These are phyloP conservation scores for Phytopythium cucurbitacearum DNA, from an alignment of 352 stramenopile genomes.

Conservation along the genomic window DNA sequence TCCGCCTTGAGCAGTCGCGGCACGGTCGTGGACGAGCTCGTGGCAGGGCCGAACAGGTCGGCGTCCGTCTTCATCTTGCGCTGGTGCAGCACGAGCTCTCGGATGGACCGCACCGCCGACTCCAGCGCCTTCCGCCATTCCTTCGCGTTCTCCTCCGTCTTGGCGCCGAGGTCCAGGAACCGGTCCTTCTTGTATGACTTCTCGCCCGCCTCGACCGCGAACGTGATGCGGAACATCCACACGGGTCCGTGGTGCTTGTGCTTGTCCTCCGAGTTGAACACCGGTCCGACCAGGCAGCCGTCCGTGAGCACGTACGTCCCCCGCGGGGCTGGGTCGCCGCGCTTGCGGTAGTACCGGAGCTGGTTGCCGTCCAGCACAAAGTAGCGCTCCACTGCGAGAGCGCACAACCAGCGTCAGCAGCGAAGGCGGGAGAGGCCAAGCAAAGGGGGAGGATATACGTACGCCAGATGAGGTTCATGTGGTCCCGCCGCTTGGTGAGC, in stretches of 20 bases:
- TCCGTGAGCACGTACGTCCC: constrained; percentile 86
- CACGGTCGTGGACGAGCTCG: constrained; percentile 37
- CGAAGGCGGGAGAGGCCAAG: not conserved
- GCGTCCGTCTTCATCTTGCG: constrained; percentile 73
- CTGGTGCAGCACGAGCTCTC: constrained; percentile 69
- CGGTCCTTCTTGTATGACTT: constrained; percentile 89
- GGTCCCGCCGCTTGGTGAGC: constrained; percentile 85
- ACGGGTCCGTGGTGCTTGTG: constrained; percentile 83
- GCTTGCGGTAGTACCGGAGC: constrained; percentile 85
- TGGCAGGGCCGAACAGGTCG: constrained; percentile 50
- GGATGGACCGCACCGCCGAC: constrained; percentile 69
- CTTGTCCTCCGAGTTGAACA: constrained; percentile 89
- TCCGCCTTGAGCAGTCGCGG: constrained; percentile 68
- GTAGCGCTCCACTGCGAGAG: constrained; percentile 69
- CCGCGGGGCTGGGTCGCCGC: constrained; percentile 71
- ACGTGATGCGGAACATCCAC: constrained; percentile 90
- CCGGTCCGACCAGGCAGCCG: constrained; percentile 63
- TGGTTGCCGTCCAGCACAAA: constrained; percentile 86
- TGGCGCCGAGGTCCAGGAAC: constrained; percentile 82
- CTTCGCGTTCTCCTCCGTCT: constrained; percentile 76
- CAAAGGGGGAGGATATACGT: constrained; percentile 15
- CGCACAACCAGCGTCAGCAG: constrained; percentile 3
- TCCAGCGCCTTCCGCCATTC: constrained; percentile 82
- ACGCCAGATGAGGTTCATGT: constrained; percentile 91
- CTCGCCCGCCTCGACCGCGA: constrained; percentile 60